These are phyloP conservation scores for Rutstroemia sp. DNA, from an alignment of 2,329 filamentous ascomycete genomes.

Conservation along the genomic window DNA sequence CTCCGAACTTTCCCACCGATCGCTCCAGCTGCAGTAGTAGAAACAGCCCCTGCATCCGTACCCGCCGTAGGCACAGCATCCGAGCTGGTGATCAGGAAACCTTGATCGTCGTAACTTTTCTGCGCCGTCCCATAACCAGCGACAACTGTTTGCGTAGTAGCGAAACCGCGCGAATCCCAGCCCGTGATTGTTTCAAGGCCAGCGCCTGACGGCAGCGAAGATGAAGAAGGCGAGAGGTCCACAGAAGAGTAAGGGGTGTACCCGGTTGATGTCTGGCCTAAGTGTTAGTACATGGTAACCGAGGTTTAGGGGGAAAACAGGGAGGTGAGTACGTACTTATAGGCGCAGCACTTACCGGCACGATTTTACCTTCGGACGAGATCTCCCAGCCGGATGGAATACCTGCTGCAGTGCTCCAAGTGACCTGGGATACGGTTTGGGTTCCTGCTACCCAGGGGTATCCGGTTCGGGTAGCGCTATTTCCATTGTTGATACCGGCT, in stretches of 20 bases:
- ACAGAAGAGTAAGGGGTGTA: constrained; percentile 45
- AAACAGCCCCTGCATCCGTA: constrained; percentile 8
- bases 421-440: constrained; percentile 40
- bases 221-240: constrained; percentile 38
- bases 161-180: constrained; percentile 43
- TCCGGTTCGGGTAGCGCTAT: constrained; percentile 49
- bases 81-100: constrained; percentile 34
- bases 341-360: constrained; percentile 61
- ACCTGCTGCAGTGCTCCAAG: constrained; percentile 36
- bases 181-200: constrained; percentile 34
- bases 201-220: constrained; percentile 28
- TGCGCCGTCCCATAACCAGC: constrained; percentile 30
- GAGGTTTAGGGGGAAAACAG: not conserved
- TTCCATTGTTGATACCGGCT: constrained; percentile 55
- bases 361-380: constrained; percentile 69
- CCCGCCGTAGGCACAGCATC: constrained; percentile 3
- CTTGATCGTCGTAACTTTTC: constrained; percentile 38
- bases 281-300: constrained; percentile 22
- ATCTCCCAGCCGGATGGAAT: constrained; percentile 79
- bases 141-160: constrained; percentile 36
- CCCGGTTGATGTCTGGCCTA: constrained; percentile 36
- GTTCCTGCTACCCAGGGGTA: constrained; percentile 61
- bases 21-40: constrained; percentile 12
- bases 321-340: constrained; percentile 47
- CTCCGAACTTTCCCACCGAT: constrained; percentile 17